Base-by-base conservation (phyloP, 2,329 filamentous ascomycete genomes). In the Canariomyces notabilis region DNA sequence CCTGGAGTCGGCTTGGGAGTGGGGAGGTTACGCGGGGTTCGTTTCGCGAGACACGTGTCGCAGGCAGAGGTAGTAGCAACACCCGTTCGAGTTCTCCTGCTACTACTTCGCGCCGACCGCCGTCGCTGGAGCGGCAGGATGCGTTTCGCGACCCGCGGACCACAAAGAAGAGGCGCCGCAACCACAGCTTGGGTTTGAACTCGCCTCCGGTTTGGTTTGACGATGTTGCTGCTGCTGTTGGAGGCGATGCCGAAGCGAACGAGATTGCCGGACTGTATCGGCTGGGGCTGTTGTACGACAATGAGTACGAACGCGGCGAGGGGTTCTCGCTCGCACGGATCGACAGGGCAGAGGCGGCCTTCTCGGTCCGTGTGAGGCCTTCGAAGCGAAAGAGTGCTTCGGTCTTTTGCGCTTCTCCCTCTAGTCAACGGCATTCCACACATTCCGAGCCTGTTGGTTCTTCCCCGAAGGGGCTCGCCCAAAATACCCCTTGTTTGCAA, bases 81-180 rank as follows among this genome's bases (percentile, higher is more conserved):
- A 34, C 18, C 29, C 14, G n/a, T n/a, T n/a, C n/a, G n/a, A n/a
- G n/a, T n/a, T n/a, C n/a, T n/a, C n/a, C n/a, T n/a, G n/a, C 16
- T 15, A 22, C 29, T 21, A 23, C 31, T 6, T 34, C 18, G 21
- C 42, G 65, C 20, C 63, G 67, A 7, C 61, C 59, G 7, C 72
- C 72, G 2, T 66, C 64, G 1, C 63, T 75, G 18, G 71, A 72
- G 51, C 61, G 72, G 8, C 66, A 75, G 53, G 70, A 73, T 35
- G 72, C 72, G 5, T 75, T 75, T 33, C 61, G 67, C 36, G 69
- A 72, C 37, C 59, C 61, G 4, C 60, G 60, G 16, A 73, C 69
- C 0, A 51, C 61, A 41, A 71, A 66, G 58, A 47, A 40, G 29
- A 22, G 44, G n/a, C 26, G 36, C 14, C 9, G 29, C 16, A 23